phyloP scores from a whole-genome alignment of 768 basidiomycete genomes.

The Pleurotus sapidus region DNA sequence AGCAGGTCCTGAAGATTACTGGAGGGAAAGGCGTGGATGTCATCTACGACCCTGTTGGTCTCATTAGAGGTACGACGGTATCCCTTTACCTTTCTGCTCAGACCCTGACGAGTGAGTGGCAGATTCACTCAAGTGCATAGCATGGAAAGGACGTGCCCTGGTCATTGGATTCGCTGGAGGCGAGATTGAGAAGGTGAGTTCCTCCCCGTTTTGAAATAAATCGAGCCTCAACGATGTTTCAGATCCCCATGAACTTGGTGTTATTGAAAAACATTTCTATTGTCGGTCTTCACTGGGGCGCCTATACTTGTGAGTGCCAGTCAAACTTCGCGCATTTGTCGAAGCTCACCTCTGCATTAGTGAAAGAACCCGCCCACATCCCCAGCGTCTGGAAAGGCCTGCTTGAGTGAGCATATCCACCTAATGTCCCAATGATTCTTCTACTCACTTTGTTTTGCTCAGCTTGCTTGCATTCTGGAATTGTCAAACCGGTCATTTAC shows the following conservation, averaged over 20 bases:
- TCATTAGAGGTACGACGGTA: slow-evolving; percentile 53
- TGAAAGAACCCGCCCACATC: slow-evolving; percentile 62
- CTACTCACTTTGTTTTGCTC: slow-evolving; percentile 1
- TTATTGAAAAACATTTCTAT: slow-evolving; percentile 85
- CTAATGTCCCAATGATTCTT: not conserved
- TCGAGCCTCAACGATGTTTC: slow-evolving; percentile 18
- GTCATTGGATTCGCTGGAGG: slow-evolving; percentile 95
- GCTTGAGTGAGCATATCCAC: slow-evolving; percentile 43
- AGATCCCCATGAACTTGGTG: slow-evolving; percentile 84
- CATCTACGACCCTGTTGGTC: slow-evolving; percentile 84
- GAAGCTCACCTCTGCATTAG: not conserved
- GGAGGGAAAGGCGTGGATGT: slow-evolving; percentile 83
- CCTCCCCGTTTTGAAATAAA: not conserved
- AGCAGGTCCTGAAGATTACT: slow-evolving; percentile 83
- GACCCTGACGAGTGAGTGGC: not conserved
- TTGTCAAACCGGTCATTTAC: slow-evolving; percentile 69
- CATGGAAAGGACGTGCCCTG: slow-evolving; percentile 89
- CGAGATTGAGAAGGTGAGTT: slow-evolving; percentile 71
- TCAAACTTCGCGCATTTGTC: not conserved
- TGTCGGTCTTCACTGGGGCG: slow-evolving; percentile 87
- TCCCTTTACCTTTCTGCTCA: not conserved
- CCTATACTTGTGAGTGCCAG: slow-evolving; percentile 57
- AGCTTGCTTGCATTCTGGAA: slow-evolving; percentile 70
- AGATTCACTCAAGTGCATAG: slow-evolving; percentile 91
- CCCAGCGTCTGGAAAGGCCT: slow-evolving; percentile 71